Conservation (phyloP, 805 yeast species). For the Wickerhamomyces bisporus region DNA sequence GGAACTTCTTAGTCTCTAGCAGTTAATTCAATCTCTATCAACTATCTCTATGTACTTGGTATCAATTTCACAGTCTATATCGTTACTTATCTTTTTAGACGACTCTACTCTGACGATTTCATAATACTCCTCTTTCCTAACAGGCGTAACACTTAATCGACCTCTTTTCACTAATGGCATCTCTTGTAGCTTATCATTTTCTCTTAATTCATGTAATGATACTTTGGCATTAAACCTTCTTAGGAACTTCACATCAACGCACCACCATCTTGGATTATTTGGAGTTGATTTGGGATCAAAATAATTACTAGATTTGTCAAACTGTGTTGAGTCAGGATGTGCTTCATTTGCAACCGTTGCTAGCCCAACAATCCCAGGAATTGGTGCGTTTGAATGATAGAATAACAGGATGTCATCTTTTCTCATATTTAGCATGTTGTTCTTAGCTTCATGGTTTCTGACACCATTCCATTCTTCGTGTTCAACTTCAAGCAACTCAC, state of each 20-base stretch:
- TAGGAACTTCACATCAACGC: slow-evolving; percentile 43
- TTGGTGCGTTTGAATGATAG: slow-evolving; percentile 50
- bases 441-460: slow-evolving; percentile 52
- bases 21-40: no score
- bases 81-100: slow-evolving; percentile 21
- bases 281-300: slow-evolving; percentile 41
- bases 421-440: slow-evolving; percentile 43
- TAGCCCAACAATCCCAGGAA: slow-evolving; percentile 52
- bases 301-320: slow-evolving; percentile 38
- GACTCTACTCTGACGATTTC: slow-evolving; percentile 33
- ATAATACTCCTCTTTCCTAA: slow-evolving; percentile 37
- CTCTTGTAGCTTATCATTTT: slow-evolving; percentile 28
- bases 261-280: slow-evolving; percentile 50
- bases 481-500: slow-evolving; percentile 33
- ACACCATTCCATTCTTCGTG: slow-evolving; percentile 57
- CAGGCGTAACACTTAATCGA: slow-evolving; percentile 48
- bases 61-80: slow-evolving; percentile 30
- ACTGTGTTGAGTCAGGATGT: slow-evolving; percentile 36
- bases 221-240: slow-evolving; percentile 39
- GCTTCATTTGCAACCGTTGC: slow-evolving; percentile 32
- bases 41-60: slow-evolving; percentile 10
- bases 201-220: slow-evolving; percentile 35
- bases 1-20: no score
- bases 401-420: slow-evolving; percentile 43
- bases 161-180: slow-evolving; percentile 44